phyloP scores from a whole-genome alignment of 2,329 filamentous ascomycete genomes.

The Fusarium vanettenii region DNA sequence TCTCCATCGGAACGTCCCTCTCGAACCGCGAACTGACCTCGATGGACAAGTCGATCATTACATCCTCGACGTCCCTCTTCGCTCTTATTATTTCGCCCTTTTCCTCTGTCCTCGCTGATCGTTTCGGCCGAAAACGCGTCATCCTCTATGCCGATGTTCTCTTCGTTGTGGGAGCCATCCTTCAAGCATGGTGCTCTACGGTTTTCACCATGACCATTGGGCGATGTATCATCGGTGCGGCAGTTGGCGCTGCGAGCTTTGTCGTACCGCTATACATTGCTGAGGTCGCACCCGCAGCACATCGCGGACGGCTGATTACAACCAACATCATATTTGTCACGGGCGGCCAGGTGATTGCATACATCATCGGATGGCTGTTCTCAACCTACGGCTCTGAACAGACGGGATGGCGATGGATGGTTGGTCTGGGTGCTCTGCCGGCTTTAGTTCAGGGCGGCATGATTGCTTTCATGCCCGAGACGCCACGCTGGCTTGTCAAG shows the following conservation, averaged over 20 bases:
- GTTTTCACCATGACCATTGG: conserved; percentile 76
- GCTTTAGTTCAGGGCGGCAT: conserved; percentile 77
- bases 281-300: conserved; percentile 81
- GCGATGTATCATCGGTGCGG: conserved; percentile 75
- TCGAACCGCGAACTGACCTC: conserved; percentile 67
- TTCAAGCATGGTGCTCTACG: conserved; percentile 69
- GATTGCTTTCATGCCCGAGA: conserved; percentile 83
- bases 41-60: conserved; percentile 77
- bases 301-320: conserved; percentile 84
- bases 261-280: conserved; percentile 90
- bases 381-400: conserved; percentile 61
- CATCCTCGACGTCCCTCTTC: conserved; percentile 75
- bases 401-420: conserved; percentile 90
- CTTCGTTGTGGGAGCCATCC: conserved; percentile 74
- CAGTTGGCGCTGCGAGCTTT: conserved; percentile 81
- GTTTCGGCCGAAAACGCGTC: conserved; percentile 69
- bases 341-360: conserved; percentile 88
- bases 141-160: conserved; percentile 73
- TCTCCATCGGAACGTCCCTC: conserved; percentile 71
- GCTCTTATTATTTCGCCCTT: conserved; percentile 73
- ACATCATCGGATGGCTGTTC: conserved; percentile 84
- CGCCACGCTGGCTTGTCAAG: conserved; percentile 86
- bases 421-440: conserved; percentile 84
- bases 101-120: conserved; percentile 72
- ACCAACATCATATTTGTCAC: conserved; percentile 87